Conservation (phyloP, 2,329 filamentous ascomycete species). For the Penicillium sp. region DNA sequence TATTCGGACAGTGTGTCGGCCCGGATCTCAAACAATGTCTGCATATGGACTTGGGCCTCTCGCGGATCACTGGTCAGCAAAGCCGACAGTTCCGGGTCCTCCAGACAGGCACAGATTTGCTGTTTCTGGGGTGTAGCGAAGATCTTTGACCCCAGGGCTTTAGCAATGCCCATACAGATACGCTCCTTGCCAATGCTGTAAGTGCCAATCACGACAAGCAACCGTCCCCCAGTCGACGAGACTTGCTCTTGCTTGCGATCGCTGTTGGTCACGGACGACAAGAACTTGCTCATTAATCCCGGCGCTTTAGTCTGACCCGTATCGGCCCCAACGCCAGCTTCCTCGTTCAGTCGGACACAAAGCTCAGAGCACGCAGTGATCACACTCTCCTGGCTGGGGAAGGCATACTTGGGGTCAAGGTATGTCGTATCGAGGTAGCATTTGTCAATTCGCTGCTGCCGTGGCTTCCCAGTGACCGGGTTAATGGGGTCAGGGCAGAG, state of each 20-base stretch:
- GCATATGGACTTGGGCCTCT: constrained; percentile 97
- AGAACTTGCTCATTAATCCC: constrained; percentile 66
- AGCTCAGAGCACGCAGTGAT: constrained; percentile 86
- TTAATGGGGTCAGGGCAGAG: constrained; percentile 77
- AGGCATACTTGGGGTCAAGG: constrained; percentile 91
- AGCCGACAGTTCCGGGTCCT: constrained; percentile 77
- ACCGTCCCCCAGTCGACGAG: constrained; percentile 60
- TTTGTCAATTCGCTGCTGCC: constrained; percentile 86
- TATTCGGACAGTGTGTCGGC: constrained; percentile 91
- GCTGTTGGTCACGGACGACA: constrained; percentile 52
- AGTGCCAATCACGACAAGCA: constrained; percentile 91
- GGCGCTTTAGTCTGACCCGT: constrained; percentile 59
- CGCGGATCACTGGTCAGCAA: constrained; percentile 79
- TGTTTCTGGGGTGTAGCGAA: constrained; percentile 84
- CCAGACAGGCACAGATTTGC: constrained; percentile 80
- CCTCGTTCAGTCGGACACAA: constrained; percentile 75
- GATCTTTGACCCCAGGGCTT: constrained; percentile 83
- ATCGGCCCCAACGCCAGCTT: constrained; percentile 61
- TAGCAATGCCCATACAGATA: constrained; percentile 89
- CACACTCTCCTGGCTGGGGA: constrained; percentile 86
- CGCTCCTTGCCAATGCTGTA: constrained; percentile 98
- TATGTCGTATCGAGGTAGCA: constrained; percentile 99
- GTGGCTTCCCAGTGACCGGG: constrained; percentile 68
- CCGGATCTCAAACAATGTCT: constrained; percentile 90
- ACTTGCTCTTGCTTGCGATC: constrained; percentile 28